Base-by-base conservation (phyloP, 2,329 filamentous ascomycete genomes). In the Pestalotiopsis sp. region DNA sequence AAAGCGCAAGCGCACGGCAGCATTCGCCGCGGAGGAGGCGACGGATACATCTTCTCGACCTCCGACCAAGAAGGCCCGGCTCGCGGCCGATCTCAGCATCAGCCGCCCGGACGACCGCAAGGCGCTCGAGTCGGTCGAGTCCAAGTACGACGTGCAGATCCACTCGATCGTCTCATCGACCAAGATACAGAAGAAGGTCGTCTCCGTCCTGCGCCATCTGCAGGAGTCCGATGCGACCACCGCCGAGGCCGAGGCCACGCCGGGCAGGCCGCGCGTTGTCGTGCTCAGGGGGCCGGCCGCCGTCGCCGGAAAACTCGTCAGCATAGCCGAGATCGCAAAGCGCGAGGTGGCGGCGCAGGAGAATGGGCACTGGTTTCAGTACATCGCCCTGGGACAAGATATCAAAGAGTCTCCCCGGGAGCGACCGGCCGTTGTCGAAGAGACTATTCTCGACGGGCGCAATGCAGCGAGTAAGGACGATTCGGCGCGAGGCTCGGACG, bases 291-390 rank as follows among this genome's bases (percentile, higher is more conserved):
- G 86, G 40, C 84, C 84, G 23, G 80, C 85, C 0, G 70, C 77
- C 11, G 85, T 89, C 3, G 84, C 87, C 1, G 84, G 84, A 78
- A 94, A 94, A 78, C 82, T 93, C 74, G 87, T 93, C 73, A 91
- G 87, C 4, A 86, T 93, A 60, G 85, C 85, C 59, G 92, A 94
- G 78, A 89, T 92, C 49, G 85, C 84, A 68, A 91, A 91, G 77
- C 81, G 86, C 52, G 81, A 89, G 61, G 79, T 92, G 66, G 80
- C 75, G 40, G 82, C 84, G 65, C 78, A 81, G 56, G n/a, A 25
- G 23, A 45, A 41, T 85, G 70, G 71, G 20, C 64, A 68, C 20
- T 89, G 85, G 83, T 87, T 80, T 69, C 88, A 89, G 76, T 90
- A 88, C 77, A 90, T 90, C 70, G 81, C 85, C 66, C 78, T 89